These are phyloP conservation scores for Hortiboletus flavorubellus DNA, from an alignment of 768 basidiomycete species.

Conservation along the genomic window DNA sequence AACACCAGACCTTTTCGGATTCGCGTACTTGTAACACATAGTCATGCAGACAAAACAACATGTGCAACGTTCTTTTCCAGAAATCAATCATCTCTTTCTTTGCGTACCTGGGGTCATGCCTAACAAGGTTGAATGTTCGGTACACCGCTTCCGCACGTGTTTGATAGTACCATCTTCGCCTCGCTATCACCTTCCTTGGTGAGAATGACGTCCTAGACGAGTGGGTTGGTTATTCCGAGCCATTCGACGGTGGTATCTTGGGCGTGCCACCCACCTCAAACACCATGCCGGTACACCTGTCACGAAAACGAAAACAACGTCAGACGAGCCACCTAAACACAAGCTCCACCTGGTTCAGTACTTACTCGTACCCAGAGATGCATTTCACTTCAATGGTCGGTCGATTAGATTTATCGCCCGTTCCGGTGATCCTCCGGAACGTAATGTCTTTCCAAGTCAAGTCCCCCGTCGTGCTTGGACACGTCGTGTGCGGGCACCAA, in stretches of 20 bases:
- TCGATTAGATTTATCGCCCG: constrained; percentile 1
- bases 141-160: constrained; percentile 6
- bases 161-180: background rate
- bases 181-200: background rate
- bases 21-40: constrained; percentile 12
- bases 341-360: background rate
- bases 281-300: background rate
- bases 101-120: no score
- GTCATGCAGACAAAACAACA: background rate
- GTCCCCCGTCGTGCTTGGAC: background rate
- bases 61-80: background rate
- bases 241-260: background rate
- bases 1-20: background rate
- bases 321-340: background rate
- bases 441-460: constrained; percentile 7
- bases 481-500: constrained; percentile 5
- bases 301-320: background rate
- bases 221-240: no score
- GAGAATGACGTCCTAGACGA: constrained; percentile 6
- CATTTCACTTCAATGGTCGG: constrained; percentile 1
- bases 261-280: constrained; percentile 11
- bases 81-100: background rate
- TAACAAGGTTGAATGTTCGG: background rate
- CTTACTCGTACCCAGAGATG: background rate
- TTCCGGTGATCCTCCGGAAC: constrained; percentile 6